These are phyloP conservation scores for Neobulgaria alba DNA, from an alignment of 2,329 filamentous ascomycete genomes.

Conservation along the genomic window DNA sequence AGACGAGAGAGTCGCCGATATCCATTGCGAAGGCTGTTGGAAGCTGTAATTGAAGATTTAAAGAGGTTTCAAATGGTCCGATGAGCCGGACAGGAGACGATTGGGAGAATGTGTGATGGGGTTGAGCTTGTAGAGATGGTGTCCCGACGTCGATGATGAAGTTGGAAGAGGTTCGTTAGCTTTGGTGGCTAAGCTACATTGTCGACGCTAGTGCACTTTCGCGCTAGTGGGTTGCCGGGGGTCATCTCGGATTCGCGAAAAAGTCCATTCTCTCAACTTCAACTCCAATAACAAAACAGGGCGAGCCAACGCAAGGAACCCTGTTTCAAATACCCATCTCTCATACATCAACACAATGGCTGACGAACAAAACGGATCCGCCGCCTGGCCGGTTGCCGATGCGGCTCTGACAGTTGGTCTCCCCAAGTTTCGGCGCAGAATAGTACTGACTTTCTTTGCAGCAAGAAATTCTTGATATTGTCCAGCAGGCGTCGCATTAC, in stretches of 20 bases:
- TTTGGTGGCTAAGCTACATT: too few relatives aligned
- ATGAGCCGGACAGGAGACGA: constrained; percentile 17
- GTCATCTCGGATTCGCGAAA: too few relatives aligned
- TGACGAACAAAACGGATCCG: constrained; percentile 29
- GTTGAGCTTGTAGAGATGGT: constrained; percentile 22
- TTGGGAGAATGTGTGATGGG: constrained; percentile 24
- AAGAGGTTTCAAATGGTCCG: constrained; percentile 15
- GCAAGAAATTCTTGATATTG: constrained; percentile 51
- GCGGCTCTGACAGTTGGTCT: constrained; percentile 65
- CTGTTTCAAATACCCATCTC: constrained; percentile 28
- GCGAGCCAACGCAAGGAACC: constrained; percentile 56
- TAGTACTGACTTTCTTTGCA: neutral
- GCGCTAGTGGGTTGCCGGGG: too few relatives aligned
- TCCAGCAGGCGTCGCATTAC: constrained; percentile 35
- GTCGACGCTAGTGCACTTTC: neutral
- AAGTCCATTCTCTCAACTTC: too few relatives aligned
- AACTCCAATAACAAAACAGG: constrained; percentile 31
- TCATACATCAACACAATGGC: constrained; percentile 21
- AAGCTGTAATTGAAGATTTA: constrained; percentile 12
- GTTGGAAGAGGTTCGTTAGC: constrained; percentile 6
- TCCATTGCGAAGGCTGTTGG: constrained; percentile 57
- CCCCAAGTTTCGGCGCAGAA: constrained; percentile 59
- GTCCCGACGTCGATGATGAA: constrained; percentile 22
- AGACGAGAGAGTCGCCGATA: constrained; percentile 39
- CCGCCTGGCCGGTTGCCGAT: constrained; percentile 64